These are phyloP conservation scores for Fusarium redolens DNA, from an alignment of 2,329 filamentous ascomycete species.

Conservation along the genomic window DNA sequence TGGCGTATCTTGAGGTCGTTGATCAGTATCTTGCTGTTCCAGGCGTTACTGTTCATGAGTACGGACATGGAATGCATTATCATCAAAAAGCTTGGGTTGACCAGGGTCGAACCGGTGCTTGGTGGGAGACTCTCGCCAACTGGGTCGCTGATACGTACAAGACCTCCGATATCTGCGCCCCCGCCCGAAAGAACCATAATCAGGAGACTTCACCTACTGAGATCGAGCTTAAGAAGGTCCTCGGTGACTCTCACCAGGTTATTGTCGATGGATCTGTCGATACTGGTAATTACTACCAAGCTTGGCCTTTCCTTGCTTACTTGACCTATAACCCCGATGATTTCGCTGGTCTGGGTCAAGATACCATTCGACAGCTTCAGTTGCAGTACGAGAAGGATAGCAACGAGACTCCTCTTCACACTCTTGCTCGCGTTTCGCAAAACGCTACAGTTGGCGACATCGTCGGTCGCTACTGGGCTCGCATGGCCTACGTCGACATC, in stretches of 20 bases:
- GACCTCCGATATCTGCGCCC: conserved; percentile 57
- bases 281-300: conserved; percentile 62
- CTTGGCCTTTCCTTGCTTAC: conserved; percentile 63
- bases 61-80: conserved; percentile 61
- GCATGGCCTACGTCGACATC: conserved; percentile 65
- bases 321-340: conserved; percentile 61
- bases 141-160: conserved; percentile 62
- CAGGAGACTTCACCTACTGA: conserved; percentile 51
- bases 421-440: conserved; percentile 54
- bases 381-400: conserved; percentile 56
- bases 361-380: conserved; percentile 57
- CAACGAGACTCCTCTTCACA: conserved; percentile 63
- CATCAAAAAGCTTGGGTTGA: conserved; percentile 57
- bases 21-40: conserved; percentile 52
- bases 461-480: conserved; percentile 62
- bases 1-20: conserved; percentile 58
- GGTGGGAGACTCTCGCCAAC: conserved; percentile 64
- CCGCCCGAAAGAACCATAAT: conserved; percentile 50
- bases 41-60: conserved; percentile 61
- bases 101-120: conserved; percentile 59
- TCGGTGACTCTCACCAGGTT: conserved; percentile 60
- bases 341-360: conserved; percentile 54
- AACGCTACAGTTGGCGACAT: conserved; percentile 52
- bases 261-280: conserved; percentile 58
- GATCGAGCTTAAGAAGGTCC: conserved; percentile 58